Conservation (phyloP, 2,329 filamentous ascomycete species). For the Ophiostoma himal-ulmi region DNA sequence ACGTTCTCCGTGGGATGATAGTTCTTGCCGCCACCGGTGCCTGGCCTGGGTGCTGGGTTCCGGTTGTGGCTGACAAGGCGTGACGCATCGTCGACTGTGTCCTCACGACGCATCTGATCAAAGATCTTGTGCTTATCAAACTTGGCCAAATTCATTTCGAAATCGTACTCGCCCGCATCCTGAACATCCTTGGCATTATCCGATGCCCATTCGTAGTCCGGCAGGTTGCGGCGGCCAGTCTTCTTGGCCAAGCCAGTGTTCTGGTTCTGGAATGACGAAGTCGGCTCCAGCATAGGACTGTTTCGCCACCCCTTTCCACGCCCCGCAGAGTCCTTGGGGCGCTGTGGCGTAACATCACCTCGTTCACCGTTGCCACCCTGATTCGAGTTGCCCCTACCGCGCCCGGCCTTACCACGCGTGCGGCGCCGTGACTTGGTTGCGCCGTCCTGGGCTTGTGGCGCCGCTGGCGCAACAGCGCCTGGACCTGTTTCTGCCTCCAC, state of each 20-base stretch:
- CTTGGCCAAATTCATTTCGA: conserved; percentile 80
- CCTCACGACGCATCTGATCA: conserved; percentile 82
- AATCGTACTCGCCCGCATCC: conserved; percentile 92
- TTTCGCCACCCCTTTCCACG: conserved; percentile 53
- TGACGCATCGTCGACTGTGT: conserved; percentile 80
- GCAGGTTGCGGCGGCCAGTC: conserved; percentile 40
- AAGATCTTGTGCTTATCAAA: conserved; percentile 93
- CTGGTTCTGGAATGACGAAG: conserved; percentile 58
- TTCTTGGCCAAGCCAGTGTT: conserved; percentile 57
- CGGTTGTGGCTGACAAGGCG: conserved; percentile 89
- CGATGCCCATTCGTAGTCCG: conserved; percentile 83
- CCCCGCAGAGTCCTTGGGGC: conserved; percentile 25
- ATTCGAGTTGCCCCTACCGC: conserved; percentile 32
- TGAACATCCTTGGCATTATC: conserved; percentile 93
- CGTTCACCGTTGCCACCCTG: conserved; percentile 29
- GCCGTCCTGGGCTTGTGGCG: not conserved
- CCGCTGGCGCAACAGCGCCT: not conserved
- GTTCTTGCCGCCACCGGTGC: conserved; percentile 78
- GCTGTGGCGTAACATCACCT: conserved; percentile 25
- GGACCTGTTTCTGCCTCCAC: not conserved
- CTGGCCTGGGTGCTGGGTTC: conserved; percentile 42
- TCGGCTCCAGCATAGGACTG: conserved; percentile 56
- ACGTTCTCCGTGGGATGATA: conserved; percentile 90
- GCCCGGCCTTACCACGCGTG: conserved; percentile 32
- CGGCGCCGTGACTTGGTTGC: conserved; percentile 23